Evolutionary conservation across 305 asterid genomes (phyloP), one percentile per base, ranked within the genome.

Genomic region (Solanum hybrid): DNA sequence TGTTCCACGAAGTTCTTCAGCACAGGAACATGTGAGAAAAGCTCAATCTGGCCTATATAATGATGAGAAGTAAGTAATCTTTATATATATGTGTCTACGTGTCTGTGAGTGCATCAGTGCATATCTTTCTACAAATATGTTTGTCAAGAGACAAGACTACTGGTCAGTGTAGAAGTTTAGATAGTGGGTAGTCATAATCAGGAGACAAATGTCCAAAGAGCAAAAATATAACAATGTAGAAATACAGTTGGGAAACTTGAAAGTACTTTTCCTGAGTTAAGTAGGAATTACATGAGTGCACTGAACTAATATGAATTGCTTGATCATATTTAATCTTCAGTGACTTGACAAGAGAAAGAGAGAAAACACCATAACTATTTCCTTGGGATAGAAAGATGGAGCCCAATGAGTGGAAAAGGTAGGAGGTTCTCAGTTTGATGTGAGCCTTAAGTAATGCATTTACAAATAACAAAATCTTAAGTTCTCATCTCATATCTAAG

Each of bases 21-120:
- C 89, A 95, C 98, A 13, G 99, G 98, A 87, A 97, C 98, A 93
- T 97, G 98, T 77, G 99, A 96, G 92, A 96, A 97, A 85, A 97
- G 98, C 90, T 96, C 98, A 89, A 96, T 97, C 90, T 96, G 99
- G 86, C 99, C 99, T 96, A 93, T 86, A 90, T 73, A n/a, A 84
- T 87, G 86, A 90, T 73, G 89, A 89, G 82, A 92, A 87, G 87
- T 64, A 57, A 91, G 34, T 57, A 24, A 90, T 73, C 28, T 61
- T 61, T 61, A 36, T 51, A 16, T 29, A 9, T 46, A 3, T 10
- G 20, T 42, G 9, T 42, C 24, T 8, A 5, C 5, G 73, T 28
- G 87, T 24, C 34, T 81, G 67, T 24, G 67, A 40, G 64, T 26
- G 87, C 37, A 14, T 39, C 36, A 8, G 39, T 46, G 40, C 87